Evolutionary conservation across 192 early-diverging fungal genomes (phyloP), one percentile per base, ranked within the genome.

Genomic region (Coemansia reversa): DNA sequence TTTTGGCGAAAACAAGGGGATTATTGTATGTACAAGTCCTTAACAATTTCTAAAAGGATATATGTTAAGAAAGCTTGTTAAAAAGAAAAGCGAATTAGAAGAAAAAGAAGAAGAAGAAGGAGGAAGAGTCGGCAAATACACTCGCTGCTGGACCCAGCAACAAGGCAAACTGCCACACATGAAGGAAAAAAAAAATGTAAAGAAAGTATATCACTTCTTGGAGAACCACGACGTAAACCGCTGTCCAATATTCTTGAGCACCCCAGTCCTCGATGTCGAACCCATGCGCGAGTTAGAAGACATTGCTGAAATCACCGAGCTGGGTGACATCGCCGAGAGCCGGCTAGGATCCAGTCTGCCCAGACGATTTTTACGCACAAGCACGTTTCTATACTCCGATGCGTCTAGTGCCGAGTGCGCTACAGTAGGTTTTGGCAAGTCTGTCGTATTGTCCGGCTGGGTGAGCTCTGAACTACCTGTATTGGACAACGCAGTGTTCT

Each of bases 201-300:
- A 24, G n/a, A n/a, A 24, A 55, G 45, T 24, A 19, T 30, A 42
- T 28, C 64, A 55, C 49, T 79, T 73, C 51, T 79, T 79, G 42
- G 47, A 60, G 39, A 79, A 79, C 76, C 76, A 79, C 49, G 76
- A 73, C 7, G 76, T 67, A 30, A 79, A 61, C 42, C 70, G 54
- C 5, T 66, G 63, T 6, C 70, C 67, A 50, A 79, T 29, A 5
- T 58, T 67, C 25, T 63, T 69, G 18, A 79, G 55, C 32, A 79
- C 58, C 9, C 69, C 69, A 28, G 54, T 57, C 16, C 69, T 25
- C 7, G 75, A 62, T 1, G 60, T 23, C 3, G 56, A 28, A 3
- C 76, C 76, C 39, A 73, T 52, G 0, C 63, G 62, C n/a, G 70
- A 70, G 5, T 70, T 29, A 25, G 76, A 78, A 39, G 76, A 79